phyloP scores from a whole-genome alignment of 306 rosid genomes.

The Datisca glomerata region DNA sequence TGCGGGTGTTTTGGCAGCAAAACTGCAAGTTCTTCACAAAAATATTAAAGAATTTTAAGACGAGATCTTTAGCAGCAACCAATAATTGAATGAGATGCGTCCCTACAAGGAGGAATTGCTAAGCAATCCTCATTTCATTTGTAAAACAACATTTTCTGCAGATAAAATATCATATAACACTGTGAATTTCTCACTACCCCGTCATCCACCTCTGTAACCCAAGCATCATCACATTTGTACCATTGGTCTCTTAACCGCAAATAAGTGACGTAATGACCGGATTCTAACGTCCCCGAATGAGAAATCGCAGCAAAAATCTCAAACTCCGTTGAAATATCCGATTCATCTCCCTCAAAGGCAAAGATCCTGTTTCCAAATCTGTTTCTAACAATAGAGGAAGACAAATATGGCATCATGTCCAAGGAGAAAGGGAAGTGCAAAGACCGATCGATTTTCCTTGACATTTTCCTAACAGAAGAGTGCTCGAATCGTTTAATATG shows the following conservation, averaged over 20 bases:
- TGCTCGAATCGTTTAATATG: conserved; percentile 84
- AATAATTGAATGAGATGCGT: conserved; percentile 31
- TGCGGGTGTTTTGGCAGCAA: no score
- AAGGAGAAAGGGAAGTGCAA: conserved; percentile 76
- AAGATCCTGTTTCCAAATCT: conserved; percentile 78
- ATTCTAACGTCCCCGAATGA: conserved; percentile 74
- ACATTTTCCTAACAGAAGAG: conserved; percentile 39
- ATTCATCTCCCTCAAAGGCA: conserved; percentile 59
- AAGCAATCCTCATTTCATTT: conserved; percentile 40
- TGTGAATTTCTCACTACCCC: conserved; percentile 70
- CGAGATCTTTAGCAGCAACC: conserved; percentile 52
- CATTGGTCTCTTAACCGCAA: conserved; percentile 55
- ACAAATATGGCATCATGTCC: conserved; percentile 69
- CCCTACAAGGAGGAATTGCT: conserved; percentile 33
- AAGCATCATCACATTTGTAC: conserved; percentile 89
- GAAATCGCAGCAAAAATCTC: conserved; percentile 79
- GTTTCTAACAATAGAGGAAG: conserved; percentile 69
- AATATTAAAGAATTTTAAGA: no score
- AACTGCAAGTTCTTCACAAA: no score
- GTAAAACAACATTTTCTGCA: conserved; percentile 38
- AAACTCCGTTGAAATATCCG: conserved; percentile 42
- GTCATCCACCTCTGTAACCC: conserved; percentile 81
- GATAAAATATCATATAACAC: conserved; percentile 82
- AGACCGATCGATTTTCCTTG: conserved; percentile 63
- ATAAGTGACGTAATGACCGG: conserved; percentile 79